Conservation (phyloP, 164 flowering plant species). For the Dillenia suffruticosa region DNA sequence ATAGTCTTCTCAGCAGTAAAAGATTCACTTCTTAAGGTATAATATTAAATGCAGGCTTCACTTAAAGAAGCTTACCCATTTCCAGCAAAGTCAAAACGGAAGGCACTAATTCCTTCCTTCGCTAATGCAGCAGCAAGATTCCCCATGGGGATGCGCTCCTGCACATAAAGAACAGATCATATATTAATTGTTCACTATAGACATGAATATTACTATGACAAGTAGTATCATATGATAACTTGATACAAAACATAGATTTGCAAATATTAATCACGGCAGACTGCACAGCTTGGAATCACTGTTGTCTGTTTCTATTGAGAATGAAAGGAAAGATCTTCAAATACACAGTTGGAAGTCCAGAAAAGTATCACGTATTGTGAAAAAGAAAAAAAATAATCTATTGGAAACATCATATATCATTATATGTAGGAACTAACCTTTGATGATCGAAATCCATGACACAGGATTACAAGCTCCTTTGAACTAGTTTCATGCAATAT, state of each 20-base stretch:
- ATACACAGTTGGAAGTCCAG: no score
- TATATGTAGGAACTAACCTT: conserved; percentile 38
- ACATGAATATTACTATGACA: no score
- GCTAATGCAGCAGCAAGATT: conserved; percentile 54
- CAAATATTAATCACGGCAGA: no score
- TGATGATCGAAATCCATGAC: conserved; percentile 69
- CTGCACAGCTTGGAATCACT: no score
- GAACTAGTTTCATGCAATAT: conserved; percentile 67
- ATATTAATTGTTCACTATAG: neutral
- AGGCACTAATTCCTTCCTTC: conserved; percentile 57
- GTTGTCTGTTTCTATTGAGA: neutral
- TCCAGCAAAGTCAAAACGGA: conserved; percentile 87
- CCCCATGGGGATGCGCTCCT: conserved; percentile 56
- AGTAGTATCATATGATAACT: no score
- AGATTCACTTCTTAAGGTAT: neutral
- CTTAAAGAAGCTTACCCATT: conserved; percentile 51
- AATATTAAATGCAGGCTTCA: no score
- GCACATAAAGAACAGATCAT: neutral
- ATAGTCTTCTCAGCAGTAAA: neutral
- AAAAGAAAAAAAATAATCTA: no score
- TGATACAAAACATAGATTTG: no score
- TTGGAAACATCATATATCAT: no score
- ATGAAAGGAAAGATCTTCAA: no score
- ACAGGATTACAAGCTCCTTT: conserved; percentile 51
- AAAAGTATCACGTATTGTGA: no score